A percentile compares a stretch with the other conserved stretches of the same genome.
These are phyloP conservation scores for Phialophora macrospora DNA, from an alignment of 2,329 filamentous ascomycete species.

Conservation along the genomic window DNA sequence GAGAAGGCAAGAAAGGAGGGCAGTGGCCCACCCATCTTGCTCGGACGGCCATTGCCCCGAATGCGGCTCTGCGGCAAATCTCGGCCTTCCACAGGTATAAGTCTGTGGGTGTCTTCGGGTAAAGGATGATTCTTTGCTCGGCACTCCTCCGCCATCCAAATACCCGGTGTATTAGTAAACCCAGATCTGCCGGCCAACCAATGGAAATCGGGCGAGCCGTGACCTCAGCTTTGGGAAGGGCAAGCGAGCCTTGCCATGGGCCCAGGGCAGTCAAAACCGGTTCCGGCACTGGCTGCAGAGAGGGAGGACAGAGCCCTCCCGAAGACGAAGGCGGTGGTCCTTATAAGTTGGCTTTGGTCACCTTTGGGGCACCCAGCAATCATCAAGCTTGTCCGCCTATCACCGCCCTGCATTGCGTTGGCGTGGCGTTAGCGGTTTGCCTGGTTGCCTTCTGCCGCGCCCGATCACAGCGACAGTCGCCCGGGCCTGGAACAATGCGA, in stretches of 20 bases:
- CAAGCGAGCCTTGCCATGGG: not conserved
- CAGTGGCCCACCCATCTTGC: not conserved
- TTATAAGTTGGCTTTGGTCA: constrained; percentile 11
- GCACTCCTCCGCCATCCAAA: not conserved
- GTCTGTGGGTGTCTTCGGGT: constrained; percentile 11
- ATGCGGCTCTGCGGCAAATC: constrained; percentile 26
- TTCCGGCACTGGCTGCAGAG: not conserved
- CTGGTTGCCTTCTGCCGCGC: constrained; percentile 10
- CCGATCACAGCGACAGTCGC: constrained; percentile 7
- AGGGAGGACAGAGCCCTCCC: not conserved
- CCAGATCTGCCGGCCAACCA: not conserved
- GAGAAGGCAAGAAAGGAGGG: not conserved
- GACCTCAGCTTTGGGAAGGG: not conserved
- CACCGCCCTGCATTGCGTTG: constrained; percentile 18
- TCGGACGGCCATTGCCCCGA: constrained; percentile 5
- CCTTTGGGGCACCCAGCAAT: not conserved
- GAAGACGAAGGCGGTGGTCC: constrained; percentile 8
- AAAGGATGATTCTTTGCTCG: constrained; percentile 4
- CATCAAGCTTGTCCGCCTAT: constrained; percentile 2
- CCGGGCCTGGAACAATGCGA: not conserved
- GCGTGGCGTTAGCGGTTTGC: constrained; percentile 19
- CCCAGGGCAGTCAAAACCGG: not conserved
- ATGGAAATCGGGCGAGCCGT: not conserved
- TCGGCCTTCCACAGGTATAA: constrained; percentile 15
- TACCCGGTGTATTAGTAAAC: constrained; percentile 7